Percentiles rank a stretch among this genome's conserved stretches.
phyloP scores from a whole-genome alignment of 768 basidiomycete genomes.

The Russula vinacea region DNA sequence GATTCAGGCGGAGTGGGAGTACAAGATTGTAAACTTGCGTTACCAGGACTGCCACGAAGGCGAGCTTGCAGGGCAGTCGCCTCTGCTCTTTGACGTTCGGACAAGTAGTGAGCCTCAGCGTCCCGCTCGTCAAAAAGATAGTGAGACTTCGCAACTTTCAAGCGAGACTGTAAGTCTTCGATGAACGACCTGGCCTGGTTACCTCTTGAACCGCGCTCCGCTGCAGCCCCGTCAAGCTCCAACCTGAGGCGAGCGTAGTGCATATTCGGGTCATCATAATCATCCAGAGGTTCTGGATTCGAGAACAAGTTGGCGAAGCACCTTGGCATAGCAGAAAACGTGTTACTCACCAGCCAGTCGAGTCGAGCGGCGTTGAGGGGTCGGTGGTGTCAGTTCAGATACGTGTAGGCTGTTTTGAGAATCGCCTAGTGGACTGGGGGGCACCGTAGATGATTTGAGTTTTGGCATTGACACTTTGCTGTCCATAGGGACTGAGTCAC shows the following conservation, averaged over 20 bases:
- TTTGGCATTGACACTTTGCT: constrained; percentile 10
- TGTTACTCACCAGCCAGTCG: constrained; percentile 12
- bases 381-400: constrained; percentile 3
- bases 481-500: constrained; percentile 5
- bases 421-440: not conserved
- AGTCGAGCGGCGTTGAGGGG: constrained; percentile 1
- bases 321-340: not conserved
- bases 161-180: constrained; percentile 44
- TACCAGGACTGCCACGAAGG: constrained; percentile 37
- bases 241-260: constrained; percentile 64
- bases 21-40: not conserved
- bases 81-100: constrained; percentile 52
- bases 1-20: not conserved
- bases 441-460: not conserved
- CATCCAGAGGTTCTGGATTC: constrained; percentile 17
- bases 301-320: not conserved
- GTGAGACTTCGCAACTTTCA: constrained; percentile 49
- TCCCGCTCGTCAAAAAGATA: constrained; percentile 72
- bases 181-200: constrained; percentile 35
- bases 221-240: constrained; percentile 46
- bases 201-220: constrained; percentile 34
- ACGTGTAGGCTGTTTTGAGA: constrained; percentile 1
- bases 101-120: constrained; percentile 55
- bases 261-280: constrained; percentile 48
- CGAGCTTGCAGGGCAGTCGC: constrained; percentile 43